Evolutionary conservation across 1,284 basidiomycete genomes (phyloP), one percentile per base, ranked within the genome.

Genomic region (Ceratobasidium sp.): DNA sequence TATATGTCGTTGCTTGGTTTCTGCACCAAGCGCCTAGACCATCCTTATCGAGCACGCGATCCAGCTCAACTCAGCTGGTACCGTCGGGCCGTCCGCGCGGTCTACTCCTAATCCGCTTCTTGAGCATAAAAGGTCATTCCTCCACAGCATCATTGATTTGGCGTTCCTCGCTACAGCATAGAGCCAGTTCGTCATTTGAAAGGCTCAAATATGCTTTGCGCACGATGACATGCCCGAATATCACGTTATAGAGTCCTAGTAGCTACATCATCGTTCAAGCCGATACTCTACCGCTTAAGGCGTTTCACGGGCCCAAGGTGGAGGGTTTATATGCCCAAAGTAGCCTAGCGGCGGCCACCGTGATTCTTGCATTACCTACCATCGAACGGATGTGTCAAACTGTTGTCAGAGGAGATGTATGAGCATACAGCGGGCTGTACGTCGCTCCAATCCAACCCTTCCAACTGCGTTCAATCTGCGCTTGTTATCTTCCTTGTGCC

Each of bases 31-130:
- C 46, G 40, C 57, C 59, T 56, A 32, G 46, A 49, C 34, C 49
- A 19, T 40, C 71, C 51, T 74, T 74, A 74, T 74, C 71, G 49
- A 44, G 46, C 37, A 22, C 11, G 49, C 32, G 37, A 74, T 74
- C 71, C 71, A 74, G 71, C 71, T 74, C 71, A 74, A 74, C 71
- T 74, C 59, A 74, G 71, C 32, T 74, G 44, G 32, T 15, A 54
- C 49, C 71, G 71, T 74, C 46, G 59, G 64, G 49, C 40, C 40
- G 71, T 54, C 46, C 51, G 34, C 40, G 51, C 56, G 44, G 61
- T 43, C 11, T 49, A 44, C 25, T 64, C 56, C 22, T 34, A 70
- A 51, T 70, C 40, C 65, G 49, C 51, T 74, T 65, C 61, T 65
- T n/a, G 49, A 61, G 11, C 40, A 74, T 64, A 52, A 51, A 37